Evolutionary conservation across 2,329 filamentous ascomycete species (phyloP).

Genomic region (Thielaviopsis ethacetica): DNA sequence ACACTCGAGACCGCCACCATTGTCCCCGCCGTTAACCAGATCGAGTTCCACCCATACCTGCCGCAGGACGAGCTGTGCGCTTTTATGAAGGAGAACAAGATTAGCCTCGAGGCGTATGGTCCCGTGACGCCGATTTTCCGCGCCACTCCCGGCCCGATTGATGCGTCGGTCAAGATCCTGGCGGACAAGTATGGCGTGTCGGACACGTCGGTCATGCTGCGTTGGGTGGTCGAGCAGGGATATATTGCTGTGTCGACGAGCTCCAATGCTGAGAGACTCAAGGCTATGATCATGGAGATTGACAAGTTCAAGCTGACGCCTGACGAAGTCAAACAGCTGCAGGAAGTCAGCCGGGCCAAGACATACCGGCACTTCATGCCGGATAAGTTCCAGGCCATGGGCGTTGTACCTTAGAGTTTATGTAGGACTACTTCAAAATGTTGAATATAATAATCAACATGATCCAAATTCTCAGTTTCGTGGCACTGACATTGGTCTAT

Average conservation of each 20-base stretch:
- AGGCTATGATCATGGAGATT: constrained; percentile 12
- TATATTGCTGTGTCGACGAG: constrained; percentile 10
- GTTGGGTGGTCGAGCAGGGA: constrained; percentile 4
- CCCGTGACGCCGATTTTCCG: constrained; percentile 20
- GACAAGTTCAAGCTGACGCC: constrained; percentile 11
- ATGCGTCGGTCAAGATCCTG: not conserved
- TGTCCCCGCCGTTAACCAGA: constrained; percentile 47
- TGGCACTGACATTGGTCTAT: no score
- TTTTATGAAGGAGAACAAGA: constrained; percentile 39
- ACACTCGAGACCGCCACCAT: constrained; percentile 33
- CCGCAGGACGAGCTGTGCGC: constrained; percentile 42
- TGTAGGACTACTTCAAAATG: no score
- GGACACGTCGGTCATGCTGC: not conserved
- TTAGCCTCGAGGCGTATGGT: constrained; percentile 47
- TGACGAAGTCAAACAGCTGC: constrained; percentile 2
- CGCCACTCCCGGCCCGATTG: not conserved
- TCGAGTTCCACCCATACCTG: constrained; percentile 53
- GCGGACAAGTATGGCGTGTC: not conserved
- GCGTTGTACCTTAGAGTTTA: not conserved
- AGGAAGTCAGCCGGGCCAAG: not conserved
- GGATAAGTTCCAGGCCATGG: constrained; percentile 5
- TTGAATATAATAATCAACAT: no score
- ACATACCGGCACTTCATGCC: not conserved
- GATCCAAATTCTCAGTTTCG: no score
- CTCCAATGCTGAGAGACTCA: constrained; percentile 12